Base-by-base conservation (phyloP, 805 yeast species). In the Ogataea populi-albae region DNA sequence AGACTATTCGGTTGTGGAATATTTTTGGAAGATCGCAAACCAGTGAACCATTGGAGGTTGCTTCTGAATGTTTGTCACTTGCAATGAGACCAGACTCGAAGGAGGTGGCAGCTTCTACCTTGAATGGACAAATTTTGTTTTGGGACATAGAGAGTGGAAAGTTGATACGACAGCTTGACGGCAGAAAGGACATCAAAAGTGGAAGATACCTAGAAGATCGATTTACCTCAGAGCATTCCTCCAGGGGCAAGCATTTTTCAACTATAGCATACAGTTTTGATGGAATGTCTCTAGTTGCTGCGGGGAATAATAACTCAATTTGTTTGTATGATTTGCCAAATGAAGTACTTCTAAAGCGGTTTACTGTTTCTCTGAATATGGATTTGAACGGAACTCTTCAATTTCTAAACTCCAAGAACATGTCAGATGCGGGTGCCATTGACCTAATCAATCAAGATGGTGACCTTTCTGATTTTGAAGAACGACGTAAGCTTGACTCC, bases 31-130 rank as follows among this genome's bases (percentile, higher is more conserved):
- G 98, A 52, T 69, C 86, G 0, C 91, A 84, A 50, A 79, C 77
- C 32, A 93, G 86, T 33, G 98, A 93, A 63, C 98, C 98, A 6
- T 77, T 93, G 48, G 87, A 84, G 50, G 77, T 87, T 11, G 77
- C 73, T 38, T 76, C 89, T 23, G 98, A 93, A 58, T 96, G 87
- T 8, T 69, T 91, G 43, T 72, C 87, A 15, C 67, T 93, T 24
- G 75, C 88, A 0, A 75, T 91, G 73, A 74, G 96, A 54, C 97
- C 96, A 0, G 98, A 93, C 55, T 86, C 95, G n/a, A 83, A 86
- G 54, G 84, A 84, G 57, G 71, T 93, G 26, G 94, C 96, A 0
- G 95, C 86, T 1, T 72, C 91, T 14, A 83, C 97, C 0, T 68
- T 91, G 49, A 94, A 84, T 59, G 98, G 98, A 4, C 87, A 86